These are phyloP conservation scores for Termitomyces sp. DNA, from an alignment of 768 basidiomycete species.

Conservation along the genomic window DNA sequence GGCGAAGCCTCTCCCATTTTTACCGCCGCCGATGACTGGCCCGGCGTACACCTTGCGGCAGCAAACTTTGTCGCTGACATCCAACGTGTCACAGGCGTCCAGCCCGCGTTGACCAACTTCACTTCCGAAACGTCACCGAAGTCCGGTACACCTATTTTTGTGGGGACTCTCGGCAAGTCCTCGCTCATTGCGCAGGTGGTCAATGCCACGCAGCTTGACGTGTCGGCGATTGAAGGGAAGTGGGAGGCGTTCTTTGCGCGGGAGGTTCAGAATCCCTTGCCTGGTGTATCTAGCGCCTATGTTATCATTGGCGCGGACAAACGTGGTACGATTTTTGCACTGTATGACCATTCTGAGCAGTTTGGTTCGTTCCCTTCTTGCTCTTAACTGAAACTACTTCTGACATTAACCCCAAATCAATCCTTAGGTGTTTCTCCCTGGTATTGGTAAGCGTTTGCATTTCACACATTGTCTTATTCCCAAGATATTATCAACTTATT, in stretches of 20 bases:
- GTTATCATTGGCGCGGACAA: slow-evolving; percentile 71
- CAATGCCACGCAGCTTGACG: slow-evolving; percentile 51
- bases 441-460: slow-evolving; percentile 48
- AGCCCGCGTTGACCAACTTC: slow-evolving; percentile 50
- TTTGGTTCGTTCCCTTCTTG: slow-evolving; percentile 41
- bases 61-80: slow-evolving; percentile 63
- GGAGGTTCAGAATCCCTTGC: slow-evolving; percentile 53
- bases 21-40: slow-evolving; percentile 57
- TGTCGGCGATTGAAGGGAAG: slow-evolving; percentile 55
- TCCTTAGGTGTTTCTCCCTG: slow-evolving; percentile 62
- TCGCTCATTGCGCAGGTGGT: slow-evolving; percentile 52
- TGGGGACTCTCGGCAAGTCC: slow-evolving; percentile 63
- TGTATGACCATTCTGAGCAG: slow-evolving; percentile 71
- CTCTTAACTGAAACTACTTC: neutral
- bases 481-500: neutral
- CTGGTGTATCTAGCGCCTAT: slow-evolving; percentile 59
- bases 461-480: neutral
- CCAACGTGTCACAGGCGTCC: slow-evolving; percentile 53
- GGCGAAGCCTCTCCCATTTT: slow-evolving; percentile 48
- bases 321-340: slow-evolving; percentile 62
- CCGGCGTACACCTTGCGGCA: slow-evolving; percentile 61
- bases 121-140: slow-evolving; percentile 34
- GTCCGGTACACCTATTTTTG: slow-evolving; percentile 48
- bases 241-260: slow-evolving; percentile 65
- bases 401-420: neutral